These are phyloP conservation scores for Globisporangium irregulare DNA, from an alignment of 352 stramenopile species.

Conservation along the genomic window DNA sequence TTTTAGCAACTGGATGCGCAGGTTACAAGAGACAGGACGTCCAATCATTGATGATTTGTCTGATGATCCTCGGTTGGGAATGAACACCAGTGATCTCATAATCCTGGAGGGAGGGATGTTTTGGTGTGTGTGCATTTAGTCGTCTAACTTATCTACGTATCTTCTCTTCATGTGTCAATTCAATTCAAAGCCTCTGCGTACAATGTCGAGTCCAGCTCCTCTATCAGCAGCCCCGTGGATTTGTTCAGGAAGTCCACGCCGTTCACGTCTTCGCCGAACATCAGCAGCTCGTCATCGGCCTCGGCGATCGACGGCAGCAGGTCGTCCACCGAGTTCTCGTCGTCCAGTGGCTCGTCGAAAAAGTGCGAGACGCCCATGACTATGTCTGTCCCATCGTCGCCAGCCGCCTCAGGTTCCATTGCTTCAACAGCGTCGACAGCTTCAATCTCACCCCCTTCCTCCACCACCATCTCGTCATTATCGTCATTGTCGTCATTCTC, in stretches of 20 bases:
- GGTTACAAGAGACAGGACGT: not conserved
- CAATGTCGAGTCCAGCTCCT: not conserved
- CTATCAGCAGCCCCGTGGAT: conserved; percentile 2
- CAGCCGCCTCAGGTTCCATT: not conserved
- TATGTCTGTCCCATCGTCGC: not conserved
- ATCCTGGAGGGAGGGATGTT: not conserved
- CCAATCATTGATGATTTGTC: not conserved
- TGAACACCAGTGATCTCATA: not conserved
- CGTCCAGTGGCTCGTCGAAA: conserved; percentile 5
- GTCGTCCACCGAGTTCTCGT: conserved; percentile 17
- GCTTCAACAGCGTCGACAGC: not conserved
- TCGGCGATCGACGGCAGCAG: conserved; percentile 21
- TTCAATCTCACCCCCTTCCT: not conserved
- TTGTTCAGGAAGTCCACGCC: conserved; percentile 16
- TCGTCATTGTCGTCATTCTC: not conserved
- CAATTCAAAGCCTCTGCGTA: not conserved
- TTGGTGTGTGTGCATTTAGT: not conserved
- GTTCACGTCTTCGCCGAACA: conserved; percentile 17
- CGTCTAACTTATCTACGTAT: not conserved
- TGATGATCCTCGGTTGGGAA: not conserved
- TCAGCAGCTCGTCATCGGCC: conserved; percentile 17
- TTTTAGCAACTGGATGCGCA: not conserved
- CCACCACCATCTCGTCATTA: not conserved
- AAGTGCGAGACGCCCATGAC: conserved; percentile 4
- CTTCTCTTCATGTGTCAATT: not conserved